Evolutionary conservation across 1,284 basidiomycete genomes (phyloP).

Genomic region (Sanghuangporus sanghuang): DNA sequence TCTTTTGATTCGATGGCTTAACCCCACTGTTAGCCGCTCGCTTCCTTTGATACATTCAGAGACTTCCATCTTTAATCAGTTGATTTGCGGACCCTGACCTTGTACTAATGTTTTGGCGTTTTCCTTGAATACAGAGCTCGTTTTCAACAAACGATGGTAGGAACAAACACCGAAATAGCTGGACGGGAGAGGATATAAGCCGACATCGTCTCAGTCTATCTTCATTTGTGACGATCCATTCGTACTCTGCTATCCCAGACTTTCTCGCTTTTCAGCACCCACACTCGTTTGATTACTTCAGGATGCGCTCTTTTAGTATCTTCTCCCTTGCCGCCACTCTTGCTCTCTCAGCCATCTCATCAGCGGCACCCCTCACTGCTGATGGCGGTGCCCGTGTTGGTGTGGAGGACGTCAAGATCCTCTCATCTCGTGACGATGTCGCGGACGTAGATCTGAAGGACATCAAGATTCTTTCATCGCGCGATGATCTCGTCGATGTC

Average conservation of each 20-base stretch:
- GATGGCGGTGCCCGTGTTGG: neutral
- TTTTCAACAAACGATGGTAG: neutral
- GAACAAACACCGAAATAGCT: neutral
- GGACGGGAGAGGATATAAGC: neutral
- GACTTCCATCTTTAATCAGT: neutral
- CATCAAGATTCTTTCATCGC: neutral
- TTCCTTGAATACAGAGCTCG: neutral
- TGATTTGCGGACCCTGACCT: neutral
- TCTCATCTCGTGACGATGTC: neutral
- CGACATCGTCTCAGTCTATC: neutral
- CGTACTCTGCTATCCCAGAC: neutral
- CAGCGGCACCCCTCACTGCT: constrained; percentile 24
- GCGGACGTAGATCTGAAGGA: neutral
- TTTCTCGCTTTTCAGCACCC: constrained; percentile 18
- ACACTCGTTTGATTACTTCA: constrained; percentile 33
- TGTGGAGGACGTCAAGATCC: neutral
- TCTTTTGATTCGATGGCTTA: neutral
- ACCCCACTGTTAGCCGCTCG: neutral
- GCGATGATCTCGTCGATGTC: neutral
- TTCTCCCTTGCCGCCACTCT: constrained; percentile 34
- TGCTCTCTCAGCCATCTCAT: constrained; percentile 29
- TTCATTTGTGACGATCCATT: neutral
- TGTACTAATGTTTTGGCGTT: neutral
- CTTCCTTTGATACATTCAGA: constrained; percentile 3
- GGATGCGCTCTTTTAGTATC: constrained; percentile 43